Base-by-base conservation (phyloP, 768 basidiomycete genomes). In the Amanita muscaria region DNA sequence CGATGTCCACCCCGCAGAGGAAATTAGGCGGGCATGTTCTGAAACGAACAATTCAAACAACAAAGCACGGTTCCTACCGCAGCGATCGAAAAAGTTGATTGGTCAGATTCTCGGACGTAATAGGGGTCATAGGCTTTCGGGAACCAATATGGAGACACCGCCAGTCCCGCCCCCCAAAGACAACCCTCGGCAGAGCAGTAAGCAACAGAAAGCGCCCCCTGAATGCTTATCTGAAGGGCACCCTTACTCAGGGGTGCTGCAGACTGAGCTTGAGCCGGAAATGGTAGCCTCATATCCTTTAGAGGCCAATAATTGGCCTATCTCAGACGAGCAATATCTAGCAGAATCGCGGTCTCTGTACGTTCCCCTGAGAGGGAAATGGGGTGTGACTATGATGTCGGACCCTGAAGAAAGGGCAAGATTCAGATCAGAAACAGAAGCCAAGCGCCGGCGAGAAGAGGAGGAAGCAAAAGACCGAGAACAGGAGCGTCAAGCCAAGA, bases 401-500 rank as follows among this genome's bases (percentile, higher is more conserved):
- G 50, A 59, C 38, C 55, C 58, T 30, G 53, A 46, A 8, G 60
- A 61, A 36, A 50, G 59, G 5, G 53, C 55, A 6, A 55, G 54
- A n/a, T 49, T 54, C 27, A 51, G 62, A 24, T 42, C 44, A 19
- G 49, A 56, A 22, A 49, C 52, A 12, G 56, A 58, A 40, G 11
- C 39, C n/a, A 36, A 46, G 14, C 44, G 29, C 16, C 44, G 39
- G 27, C 51, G 56, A 35, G 53, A 57, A n/a, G 69, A 74, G 49
- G 52, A 57, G 22, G 74, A 77, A 42, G 73, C 75, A 41, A 53
- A 62, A 40, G 61, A 66, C 30, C 70, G 69, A 49, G 79, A 81
- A 51, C 62, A 55, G 27, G 60, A 64, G 48, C 59, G 66, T 40
- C 70, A 72, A 49, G 62, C 62, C 1, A 58, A 55, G 16, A 54